Evolutionary conservation across 2,329 filamentous ascomycete genomes (phyloP), one percentile per base, ranked within the genome.

Genomic region (Fusarium sp.): DNA sequence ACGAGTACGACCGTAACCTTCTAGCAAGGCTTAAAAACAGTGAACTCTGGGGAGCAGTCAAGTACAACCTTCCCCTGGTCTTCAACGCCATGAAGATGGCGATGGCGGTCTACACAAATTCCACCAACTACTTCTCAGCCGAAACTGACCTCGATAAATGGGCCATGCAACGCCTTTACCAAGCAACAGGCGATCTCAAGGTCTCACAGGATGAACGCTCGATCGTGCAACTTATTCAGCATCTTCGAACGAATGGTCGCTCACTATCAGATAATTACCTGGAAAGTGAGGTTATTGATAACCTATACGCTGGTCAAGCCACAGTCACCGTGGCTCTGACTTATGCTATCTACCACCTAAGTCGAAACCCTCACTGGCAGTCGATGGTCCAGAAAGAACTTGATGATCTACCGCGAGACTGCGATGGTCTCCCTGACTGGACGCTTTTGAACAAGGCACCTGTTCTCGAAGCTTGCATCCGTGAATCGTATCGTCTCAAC

Each of bases 271-370:
- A 33, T 4, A 31, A 23, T 23, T 41, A 52, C 28, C n/a, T 52
- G 6, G 36, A 40, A 31, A 31, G 36, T 26, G 49, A 52, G 23
- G 37, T 52, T 33, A 31, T 41, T n/a, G 49, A 52, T 36, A 52
- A 52, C 13, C 12, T 52, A 3, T 41, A 52, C 8, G 49, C 49
- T 15, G 36, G 36, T 3, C 26, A 52, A 41, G 49, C 49, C 11
- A 52, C 36, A 33, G 49, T 52, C n/a, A 41, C 49, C 1, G 49
- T 52, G 13, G 26, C 49, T 31, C n/a, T 41, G 9, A 52, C 49
- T 6, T 52, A 52, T 41, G n/a, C n/a, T 2, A 20, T 51, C 4
- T 51, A 38, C 8, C 34, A 51, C 15, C 20, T 51, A 7, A 51
- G 34, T 34, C 23, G 34, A 38, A 38, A 38, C 11, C 47, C 34